Conservation (phyloP, 208 protist species). For the Wallacemonas sp. region DNA sequence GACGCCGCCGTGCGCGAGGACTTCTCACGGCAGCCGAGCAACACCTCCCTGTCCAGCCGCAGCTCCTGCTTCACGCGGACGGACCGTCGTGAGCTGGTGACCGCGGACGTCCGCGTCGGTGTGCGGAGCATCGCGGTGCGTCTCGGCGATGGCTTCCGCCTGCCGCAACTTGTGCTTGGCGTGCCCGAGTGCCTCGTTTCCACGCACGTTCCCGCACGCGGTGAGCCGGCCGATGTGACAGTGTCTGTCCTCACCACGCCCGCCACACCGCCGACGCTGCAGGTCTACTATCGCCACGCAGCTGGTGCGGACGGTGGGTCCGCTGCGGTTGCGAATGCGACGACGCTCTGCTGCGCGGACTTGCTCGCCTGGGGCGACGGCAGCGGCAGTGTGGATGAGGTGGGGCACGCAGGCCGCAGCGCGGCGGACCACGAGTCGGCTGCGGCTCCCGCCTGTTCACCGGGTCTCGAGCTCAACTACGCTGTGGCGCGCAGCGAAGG, state of each 20-base stretch:
- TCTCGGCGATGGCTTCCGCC: not conserved
- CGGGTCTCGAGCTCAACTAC: too few species aligned
- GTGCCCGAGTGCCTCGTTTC: not conserved
- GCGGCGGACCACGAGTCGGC: too few species aligned
- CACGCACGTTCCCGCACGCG: not conserved
- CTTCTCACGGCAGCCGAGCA: constrained; percentile 2
- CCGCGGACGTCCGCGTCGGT: not conserved
- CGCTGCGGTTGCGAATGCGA: too few species aligned
- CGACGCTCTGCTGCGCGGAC: not conserved
- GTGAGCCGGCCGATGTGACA: not conserved
- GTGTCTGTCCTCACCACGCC: not conserved
- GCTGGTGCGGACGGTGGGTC: not conserved
- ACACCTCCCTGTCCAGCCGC: constrained; percentile 7
- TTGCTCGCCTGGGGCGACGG: too few species aligned
- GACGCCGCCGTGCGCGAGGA: not conserved
- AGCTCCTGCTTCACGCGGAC: not conserved
- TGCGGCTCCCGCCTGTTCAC: too few species aligned
- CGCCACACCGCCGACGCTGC: not conserved
- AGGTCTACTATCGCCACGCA: not conserved
- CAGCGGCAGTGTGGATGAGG: too few species aligned
- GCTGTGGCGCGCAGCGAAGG: too few species aligned
- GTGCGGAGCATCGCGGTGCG: not conserved
- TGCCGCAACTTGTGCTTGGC: not conserved
- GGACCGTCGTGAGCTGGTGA: not conserved
- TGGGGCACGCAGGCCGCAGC: too few species aligned